Evolutionary conservation across 2,329 filamentous ascomycete genomes (phyloP).

Genomic region (Rhinocladiella similis): DNA sequence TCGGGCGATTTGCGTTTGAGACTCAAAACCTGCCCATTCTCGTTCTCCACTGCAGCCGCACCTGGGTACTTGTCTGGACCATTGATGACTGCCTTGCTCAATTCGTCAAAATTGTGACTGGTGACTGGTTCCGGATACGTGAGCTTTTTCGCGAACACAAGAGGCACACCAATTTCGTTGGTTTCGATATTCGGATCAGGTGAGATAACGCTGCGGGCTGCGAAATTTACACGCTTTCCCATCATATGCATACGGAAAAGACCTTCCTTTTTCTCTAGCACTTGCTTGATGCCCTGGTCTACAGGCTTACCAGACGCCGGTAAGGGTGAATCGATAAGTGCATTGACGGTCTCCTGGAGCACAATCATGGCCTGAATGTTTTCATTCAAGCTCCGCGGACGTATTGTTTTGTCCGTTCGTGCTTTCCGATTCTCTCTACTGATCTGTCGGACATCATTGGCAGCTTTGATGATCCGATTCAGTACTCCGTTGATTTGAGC

Average conservation of each 20-base stretch:
- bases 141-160: conserved; percentile 94
- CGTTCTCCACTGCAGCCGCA: conserved; percentile 90
- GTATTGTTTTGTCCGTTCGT: conserved; percentile 42
- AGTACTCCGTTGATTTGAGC: conserved; percentile 86
- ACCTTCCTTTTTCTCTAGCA: conserved; percentile 97
- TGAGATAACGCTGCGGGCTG: conserved; percentile 94
- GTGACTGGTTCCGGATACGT: conserved; percentile 98
- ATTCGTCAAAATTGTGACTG: conserved; percentile 91
- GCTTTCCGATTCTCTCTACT: conserved; percentile 61
- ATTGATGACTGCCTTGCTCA: conserved; percentile 95
- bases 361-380: conserved; percentile 74
- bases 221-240: conserved; percentile 99
- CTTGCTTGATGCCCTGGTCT: conserved; percentile 95
- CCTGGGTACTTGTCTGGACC: conserved; percentile 92
- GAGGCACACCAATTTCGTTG: conserved; percentile 96
- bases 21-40: conserved; percentile 87
- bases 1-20: conserved; percentile 84
- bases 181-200: conserved; percentile 98
- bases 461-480: conserved; percentile 76
- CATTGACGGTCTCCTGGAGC: conserved; percentile 87
- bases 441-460: conserved; percentile 71
- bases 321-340: conserved; percentile 89
- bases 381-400: conserved; percentile 71
- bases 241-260: conserved; percentile 99
- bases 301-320: conserved; percentile 75